Percentiles rank a stretch among this genome's conserved stretches.
These are phyloP conservation scores for Flaveria trinervia DNA, from an alignment of 129 eudicot genomes.

Conservation along the genomic window DNA sequence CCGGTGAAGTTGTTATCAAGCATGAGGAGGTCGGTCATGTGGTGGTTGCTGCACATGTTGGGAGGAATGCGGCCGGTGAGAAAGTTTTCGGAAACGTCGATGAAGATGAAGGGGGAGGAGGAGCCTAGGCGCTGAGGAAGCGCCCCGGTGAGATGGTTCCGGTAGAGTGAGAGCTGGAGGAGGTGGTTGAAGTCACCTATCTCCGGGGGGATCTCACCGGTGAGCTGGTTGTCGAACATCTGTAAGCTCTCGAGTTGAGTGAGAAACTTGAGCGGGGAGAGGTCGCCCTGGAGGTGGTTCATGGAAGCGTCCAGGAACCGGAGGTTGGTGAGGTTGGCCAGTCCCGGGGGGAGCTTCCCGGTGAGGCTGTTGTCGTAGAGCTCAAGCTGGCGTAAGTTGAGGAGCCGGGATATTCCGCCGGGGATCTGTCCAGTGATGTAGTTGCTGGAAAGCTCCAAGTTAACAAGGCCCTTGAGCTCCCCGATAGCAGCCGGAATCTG, in stretches of 20 bases:
- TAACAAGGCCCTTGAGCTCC: conserved; percentile 46
- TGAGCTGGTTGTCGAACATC: conserved; percentile 50
- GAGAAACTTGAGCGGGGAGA: conserved; percentile 43
- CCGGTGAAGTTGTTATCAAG: conserved; percentile 57
- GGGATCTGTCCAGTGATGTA: conserved; percentile 70
- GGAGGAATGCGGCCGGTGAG: conserved; percentile 78
- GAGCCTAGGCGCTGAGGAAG: conserved; percentile 72
- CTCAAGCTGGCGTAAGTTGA: conserved; percentile 70
- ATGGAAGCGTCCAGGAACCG: conserved; percentile 61
- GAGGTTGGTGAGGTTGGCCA: conserved; percentile 58
- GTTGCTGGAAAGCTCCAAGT: conserved; percentile 63
- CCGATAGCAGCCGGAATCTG: conserved; percentile 73
- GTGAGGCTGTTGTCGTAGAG: conserved; percentile 49
- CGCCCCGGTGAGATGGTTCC: conserved; percentile 59
- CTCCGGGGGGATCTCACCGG: conserved; percentile 69
- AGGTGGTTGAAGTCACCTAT: conserved; percentile 68
- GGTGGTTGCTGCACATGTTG: conserved; percentile 43
- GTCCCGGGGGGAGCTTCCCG: conserved; percentile 64
- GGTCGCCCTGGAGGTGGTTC: conserved; percentile 55
- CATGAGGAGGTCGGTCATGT: conserved; percentile 46
- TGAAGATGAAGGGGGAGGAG: conserved; percentile 57
- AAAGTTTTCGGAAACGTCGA: conserved; percentile 74
- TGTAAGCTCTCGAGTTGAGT: conserved; percentile 55
- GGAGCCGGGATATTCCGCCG: conserved; percentile 48
- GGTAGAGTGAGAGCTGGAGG: conserved; percentile 55